A percentile compares a stretch with the other conserved stretches of the same genome.
Conservation (phyloP, 2,329 filamentous ascomycete species). For the Xylaria sp. region DNA sequence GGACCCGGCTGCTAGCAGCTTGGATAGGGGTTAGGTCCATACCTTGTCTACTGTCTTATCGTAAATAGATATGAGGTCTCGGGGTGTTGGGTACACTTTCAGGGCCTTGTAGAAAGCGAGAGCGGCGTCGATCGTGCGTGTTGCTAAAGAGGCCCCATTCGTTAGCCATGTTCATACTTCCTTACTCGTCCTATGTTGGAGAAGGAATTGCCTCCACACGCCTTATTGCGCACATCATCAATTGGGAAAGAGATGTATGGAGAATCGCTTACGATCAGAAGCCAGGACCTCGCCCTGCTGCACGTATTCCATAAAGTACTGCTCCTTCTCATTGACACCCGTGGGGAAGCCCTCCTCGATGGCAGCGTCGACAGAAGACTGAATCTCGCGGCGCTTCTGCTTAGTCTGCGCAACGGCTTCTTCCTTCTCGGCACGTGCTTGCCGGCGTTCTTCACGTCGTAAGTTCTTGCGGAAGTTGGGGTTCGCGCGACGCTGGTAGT, state of each 20-base stretch:
- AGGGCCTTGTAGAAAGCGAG: constrained; percentile 98
- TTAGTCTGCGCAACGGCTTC: constrained; percentile 73
- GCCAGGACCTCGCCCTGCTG: constrained; percentile 86
- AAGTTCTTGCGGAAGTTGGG: constrained; percentile 74
- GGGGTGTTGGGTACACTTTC: constrained; percentile 96
- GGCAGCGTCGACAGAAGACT: constrained; percentile 79
- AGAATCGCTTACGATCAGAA: constrained; percentile 74
- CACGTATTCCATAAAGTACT: constrained; percentile 96
- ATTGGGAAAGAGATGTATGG: constrained; percentile 7
- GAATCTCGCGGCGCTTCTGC: constrained; percentile 79
- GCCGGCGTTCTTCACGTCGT: constrained; percentile 79
- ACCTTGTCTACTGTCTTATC: constrained; percentile 99
- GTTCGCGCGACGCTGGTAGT: constrained; percentile 72
- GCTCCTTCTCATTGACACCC: constrained; percentile 92
- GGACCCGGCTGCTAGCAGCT: background rate
- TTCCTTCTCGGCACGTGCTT: constrained; percentile 77
- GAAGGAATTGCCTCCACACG: background rate
- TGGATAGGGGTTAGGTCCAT: constrained; percentile 38
- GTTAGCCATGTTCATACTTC: constrained; percentile 15
- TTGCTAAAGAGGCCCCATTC: constrained; percentile 57
- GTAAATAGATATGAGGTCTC: constrained; percentile 94
- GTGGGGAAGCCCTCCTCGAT: constrained; percentile 92
- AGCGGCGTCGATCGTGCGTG: constrained; percentile 82
- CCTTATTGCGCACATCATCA: background rate
- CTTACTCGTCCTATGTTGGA: background rate